Evolutionary conservation across 345 rosid species (phyloP), one percentile per base, ranked within the genome.

Genomic region (Citrus glauca): DNA sequence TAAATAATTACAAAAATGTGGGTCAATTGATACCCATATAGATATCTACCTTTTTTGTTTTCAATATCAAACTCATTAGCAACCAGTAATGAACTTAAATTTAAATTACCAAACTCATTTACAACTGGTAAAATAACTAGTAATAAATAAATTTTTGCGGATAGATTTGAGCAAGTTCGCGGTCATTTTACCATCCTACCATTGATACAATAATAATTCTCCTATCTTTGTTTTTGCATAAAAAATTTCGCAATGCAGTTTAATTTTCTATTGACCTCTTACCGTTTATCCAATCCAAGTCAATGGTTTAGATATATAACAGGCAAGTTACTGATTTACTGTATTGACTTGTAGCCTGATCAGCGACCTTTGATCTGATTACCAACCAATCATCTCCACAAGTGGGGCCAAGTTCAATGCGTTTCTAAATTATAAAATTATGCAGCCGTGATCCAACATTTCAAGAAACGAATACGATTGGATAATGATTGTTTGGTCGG

Each of bases 301-400:
- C 32, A 50, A 32, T 6, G 59, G 67, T 9, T 32, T 10, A 57
- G 33, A 57, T 60, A 38, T 60, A 38, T 30, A 6, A 57, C 28
- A 11, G 30, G 30, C 6, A 7, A 72, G 71, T 11, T 64, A 28
- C 28, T 33, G 24, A 42, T 3, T 42, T 11, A 10, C 50, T 42
- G 50, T 42, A 37, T 72, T 55, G 77, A 66, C 76, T 64, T 78
- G 71, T 28, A 73, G 14, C 28, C 2, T 28, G 24, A 68, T 74
- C 78, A 37, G 57, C 19, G 70, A 71, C 57, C 70, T 28, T 74
- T 22, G 28, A 74, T 19, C 61, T n/a, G 4, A 35, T 42, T 33
- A 42, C 69, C 50, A n/a, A 33, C 70, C 40, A 2, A 75, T 30
- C 2, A 25, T 40, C 24, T 53, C 50, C 3, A 6, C 37, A 25